A percentile compares a stretch with the other conserved stretches of the same genome.
Conservation (phyloP, 768 basidiomycete species). For the Hysterangium stoloniferum region DNA sequence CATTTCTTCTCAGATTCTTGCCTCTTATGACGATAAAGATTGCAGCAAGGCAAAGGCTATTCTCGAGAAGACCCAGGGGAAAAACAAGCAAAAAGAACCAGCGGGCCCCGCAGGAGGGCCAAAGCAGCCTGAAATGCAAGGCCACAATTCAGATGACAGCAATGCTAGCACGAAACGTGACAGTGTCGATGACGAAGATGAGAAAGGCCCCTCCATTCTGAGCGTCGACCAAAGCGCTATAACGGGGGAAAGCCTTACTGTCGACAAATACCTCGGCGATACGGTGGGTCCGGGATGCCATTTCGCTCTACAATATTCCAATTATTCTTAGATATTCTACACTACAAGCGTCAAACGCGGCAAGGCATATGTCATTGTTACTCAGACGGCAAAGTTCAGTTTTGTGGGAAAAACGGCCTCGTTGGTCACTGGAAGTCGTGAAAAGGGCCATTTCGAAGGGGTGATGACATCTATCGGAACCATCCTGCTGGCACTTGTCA, state of each 20-base stretch:
- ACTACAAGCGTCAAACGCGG: slow-evolving; percentile 28
- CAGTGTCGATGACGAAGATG: slow-evolving; percentile 24
- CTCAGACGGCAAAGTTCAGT: slow-evolving; percentile 28
- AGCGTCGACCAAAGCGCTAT: slow-evolving; percentile 40
- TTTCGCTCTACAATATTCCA: neutral
- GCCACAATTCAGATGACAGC: neutral
- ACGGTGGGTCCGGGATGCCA: slow-evolving; percentile 23
- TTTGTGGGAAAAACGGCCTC: slow-evolving; percentile 41
- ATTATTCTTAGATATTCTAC: slow-evolving; percentile 8
- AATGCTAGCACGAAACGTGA: slow-evolving; percentile 26
- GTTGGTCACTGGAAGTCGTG: slow-evolving; percentile 32
- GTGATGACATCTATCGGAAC: slow-evolving; percentile 37
- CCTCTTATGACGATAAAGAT: slow-evolving; percentile 33
- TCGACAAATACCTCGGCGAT: slow-evolving; percentile 39
- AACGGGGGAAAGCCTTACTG: slow-evolving; percentile 39
- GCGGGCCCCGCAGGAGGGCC: neutral
- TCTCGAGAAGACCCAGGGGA: slow-evolving; percentile 19
- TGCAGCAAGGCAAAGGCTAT: slow-evolving; percentile 23
- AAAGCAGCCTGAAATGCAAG: neutral
- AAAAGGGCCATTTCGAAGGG: slow-evolving; percentile 38
- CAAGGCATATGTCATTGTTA: slow-evolving; percentile 31
- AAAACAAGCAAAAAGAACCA: neutral
- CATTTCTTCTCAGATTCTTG: slow-evolving; percentile 26
- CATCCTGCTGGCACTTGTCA: slow-evolving; percentile 35
- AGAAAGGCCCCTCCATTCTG: slow-evolving; percentile 34